Base-by-base conservation (phyloP, 257 asterid genomes). In the Gynochthodes officinalis region DNA sequence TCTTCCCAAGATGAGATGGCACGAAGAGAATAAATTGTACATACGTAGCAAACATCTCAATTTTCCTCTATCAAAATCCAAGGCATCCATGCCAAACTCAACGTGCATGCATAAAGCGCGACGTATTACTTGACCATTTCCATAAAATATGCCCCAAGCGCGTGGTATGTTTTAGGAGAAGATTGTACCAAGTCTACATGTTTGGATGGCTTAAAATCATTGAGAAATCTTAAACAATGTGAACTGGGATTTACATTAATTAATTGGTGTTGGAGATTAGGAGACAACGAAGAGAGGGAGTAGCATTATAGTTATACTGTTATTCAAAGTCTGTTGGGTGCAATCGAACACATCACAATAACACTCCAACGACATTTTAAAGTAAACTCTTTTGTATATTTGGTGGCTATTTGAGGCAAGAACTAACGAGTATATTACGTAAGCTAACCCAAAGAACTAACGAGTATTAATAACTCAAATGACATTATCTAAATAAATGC, bases 321-420 rank as follows among this genome's bases (percentile, higher is more conserved):
- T 64, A 75, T 83, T 82, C 80, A 80, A 80, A 78, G 88, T 79
- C 85, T 80, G 89, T 88, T 85, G 89, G 72, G 67, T 76, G 76
- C 71, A 57, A 80, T 55, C 8, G 82, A 79, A 80, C 90, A 85
- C 86, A 80, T 83, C 90, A 66, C 77, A 82, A 77, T 80, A 67
- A 74, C 54, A 77, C 78, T 71, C 68, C 74, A 78, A 77, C 60
- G 55, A 74, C 60, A 50, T 70, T 70, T n/a, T 67, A 37, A 2
- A 59, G 30, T 59, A 6, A 15, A 28, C 19, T 11, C n/a, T 21
- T 42, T 1, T 46, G 12, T 46, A 11, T 46, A 15, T 28, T 89
- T 82, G 86, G 87, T 73, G 77, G 79, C 87, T 82, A 78, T 82
- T 76, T 85, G 66, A 79, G 92, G 88, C 74, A 80, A 71, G 69